phyloP scores from a whole-genome alignment of 2,329 filamentous ascomycete species.

The Curvularia sp. region DNA sequence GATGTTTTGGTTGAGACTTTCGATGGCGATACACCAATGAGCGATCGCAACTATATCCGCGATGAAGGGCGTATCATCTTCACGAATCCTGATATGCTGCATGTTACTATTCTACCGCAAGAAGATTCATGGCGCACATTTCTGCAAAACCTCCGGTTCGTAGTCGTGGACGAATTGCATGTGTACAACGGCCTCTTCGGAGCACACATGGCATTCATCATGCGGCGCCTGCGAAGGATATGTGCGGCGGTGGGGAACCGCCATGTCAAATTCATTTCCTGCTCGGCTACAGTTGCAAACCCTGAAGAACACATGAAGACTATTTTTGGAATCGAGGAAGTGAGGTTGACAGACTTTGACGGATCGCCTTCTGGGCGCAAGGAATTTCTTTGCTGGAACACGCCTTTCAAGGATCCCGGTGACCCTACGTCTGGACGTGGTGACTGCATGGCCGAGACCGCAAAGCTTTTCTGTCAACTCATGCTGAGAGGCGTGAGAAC shows the following conservation, averaged over 20 bases:
- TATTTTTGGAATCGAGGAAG: constrained; percentile 87
- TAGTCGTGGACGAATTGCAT: constrained; percentile 86
- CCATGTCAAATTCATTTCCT: constrained; percentile 88
- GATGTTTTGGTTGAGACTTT: constrained; percentile 87
- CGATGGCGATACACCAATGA: constrained; percentile 91
- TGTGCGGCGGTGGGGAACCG: constrained; percentile 90
- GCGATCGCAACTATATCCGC: constrained; percentile 77
- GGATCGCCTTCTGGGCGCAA: constrained; percentile 92
- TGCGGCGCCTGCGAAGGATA: constrained; percentile 85
- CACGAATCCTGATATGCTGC: constrained; percentile 97
- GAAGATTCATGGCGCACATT: constrained; percentile 90
- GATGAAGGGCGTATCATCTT: constrained; percentile 94
- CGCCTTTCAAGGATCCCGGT: constrained; percentile 86
- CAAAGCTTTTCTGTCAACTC: constrained; percentile 87
- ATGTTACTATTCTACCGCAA: constrained; percentile 90
- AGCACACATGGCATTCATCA: constrained; percentile 91
- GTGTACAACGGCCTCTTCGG: constrained; percentile 97
- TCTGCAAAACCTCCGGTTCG: constrained; percentile 85
- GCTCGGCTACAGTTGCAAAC: constrained; percentile 95
- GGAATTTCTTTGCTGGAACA: constrained; percentile 98
- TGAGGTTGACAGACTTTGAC: constrained; percentile 85
- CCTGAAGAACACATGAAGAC: constrained; percentile 90
- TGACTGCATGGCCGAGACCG: constrained; percentile 83
- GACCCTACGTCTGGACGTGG: constrained; percentile 88
- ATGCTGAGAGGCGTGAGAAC: constrained; percentile 87